Conservation (phyloP, 2,329 filamentous ascomycete genomes). For the Mycosphaerella sp. region DNA sequence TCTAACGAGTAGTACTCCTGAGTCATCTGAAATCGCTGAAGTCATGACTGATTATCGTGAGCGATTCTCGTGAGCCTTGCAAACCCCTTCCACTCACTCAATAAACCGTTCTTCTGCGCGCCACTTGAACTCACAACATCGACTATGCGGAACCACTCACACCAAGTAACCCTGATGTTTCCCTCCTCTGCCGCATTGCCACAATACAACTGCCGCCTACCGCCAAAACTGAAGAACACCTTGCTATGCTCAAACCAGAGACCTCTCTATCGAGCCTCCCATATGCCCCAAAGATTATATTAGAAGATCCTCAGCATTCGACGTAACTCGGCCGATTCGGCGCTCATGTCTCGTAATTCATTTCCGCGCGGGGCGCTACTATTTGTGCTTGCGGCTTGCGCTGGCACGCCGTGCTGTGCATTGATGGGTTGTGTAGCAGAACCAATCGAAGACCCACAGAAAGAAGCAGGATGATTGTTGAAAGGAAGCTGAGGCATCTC, state of each 20-base stretch:
- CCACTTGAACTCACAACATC: background rate
- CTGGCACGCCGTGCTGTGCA: conserved; percentile 15
- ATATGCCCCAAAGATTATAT: conserved; percentile 15
- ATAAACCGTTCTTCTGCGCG: background rate
- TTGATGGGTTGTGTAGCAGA: conserved; percentile 8
- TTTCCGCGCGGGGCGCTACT: conserved; percentile 10
- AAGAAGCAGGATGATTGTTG: conserved; percentile 11
- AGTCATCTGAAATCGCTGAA: background rate
- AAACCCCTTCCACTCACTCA: background rate
- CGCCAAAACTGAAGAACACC: conserved; percentile 10
- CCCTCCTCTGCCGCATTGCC: conserved; percentile 1
- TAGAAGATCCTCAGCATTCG: conserved; percentile 35
- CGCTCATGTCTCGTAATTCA: conserved; percentile 28
- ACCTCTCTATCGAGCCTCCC: conserved; percentile 4
- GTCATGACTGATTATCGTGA: background rate
- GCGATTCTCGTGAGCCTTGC: background rate
- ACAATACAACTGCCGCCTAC: background rate
- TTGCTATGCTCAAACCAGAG: conserved; percentile 15
- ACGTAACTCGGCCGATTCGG: conserved; percentile 38
- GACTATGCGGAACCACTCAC: background rate
- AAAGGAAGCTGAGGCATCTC: conserved; percentile 20
- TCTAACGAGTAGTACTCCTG: background rate
- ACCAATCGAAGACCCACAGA: conserved; percentile 7
- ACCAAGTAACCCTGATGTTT: background rate
- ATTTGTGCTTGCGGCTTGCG: conserved; percentile 8